Evolutionary conservation across 257 asterid species (phyloP).

Genomic region (Hygrophila difformis): DNA sequence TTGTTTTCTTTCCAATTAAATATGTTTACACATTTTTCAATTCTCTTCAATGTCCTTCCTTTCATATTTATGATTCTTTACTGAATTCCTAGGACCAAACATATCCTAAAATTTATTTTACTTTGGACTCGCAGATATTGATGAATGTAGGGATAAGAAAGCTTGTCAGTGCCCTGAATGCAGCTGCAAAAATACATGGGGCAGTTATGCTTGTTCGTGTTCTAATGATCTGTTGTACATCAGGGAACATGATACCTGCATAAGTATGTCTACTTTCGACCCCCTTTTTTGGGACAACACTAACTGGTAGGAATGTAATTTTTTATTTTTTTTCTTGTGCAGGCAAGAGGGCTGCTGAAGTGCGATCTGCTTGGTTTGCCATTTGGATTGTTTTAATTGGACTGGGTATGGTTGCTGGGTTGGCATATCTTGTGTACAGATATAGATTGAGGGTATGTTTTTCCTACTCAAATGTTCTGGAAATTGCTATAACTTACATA

Average conservation of each 20-base stretch:
- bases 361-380: slow-evolving; percentile 63
- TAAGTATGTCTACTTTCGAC: slow-evolving; percentile 40
- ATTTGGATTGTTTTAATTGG: slow-evolving; percentile 64
- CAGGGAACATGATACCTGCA: slow-evolving; percentile 85
- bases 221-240: slow-evolving; percentile 57
- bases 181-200: slow-evolving; percentile 81
- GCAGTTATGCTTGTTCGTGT: slow-evolving; percentile 78
- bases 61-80: too few relatives aligned
- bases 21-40: too few relatives aligned
- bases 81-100: too few relatives aligned
- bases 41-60: too few relatives aligned
- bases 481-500: too few relatives aligned
- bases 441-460: slow-evolving; percentile 65
- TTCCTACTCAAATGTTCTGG: too few relatives aligned
- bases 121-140: slow-evolving; percentile 35
- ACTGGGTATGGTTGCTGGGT: slow-evolving; percentile 51
- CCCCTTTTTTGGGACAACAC: neutral
- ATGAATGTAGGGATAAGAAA: slow-evolving; percentile 76
- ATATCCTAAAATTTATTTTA: slow-evolving; percentile 8
- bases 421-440: slow-evolving; percentile 58
- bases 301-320: slow-evolving; percentile 2
- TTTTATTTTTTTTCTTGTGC: slow-evolving; percentile 16
- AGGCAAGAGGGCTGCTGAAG: slow-evolving; percentile 54
- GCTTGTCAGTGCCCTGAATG: slow-evolving; percentile 88
- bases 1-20: too few relatives aligned